These are phyloP conservation scores for Aureobasidium sp. DNA, from an alignment of 2,329 filamentous ascomycete species.

Conservation along the genomic window DNA sequence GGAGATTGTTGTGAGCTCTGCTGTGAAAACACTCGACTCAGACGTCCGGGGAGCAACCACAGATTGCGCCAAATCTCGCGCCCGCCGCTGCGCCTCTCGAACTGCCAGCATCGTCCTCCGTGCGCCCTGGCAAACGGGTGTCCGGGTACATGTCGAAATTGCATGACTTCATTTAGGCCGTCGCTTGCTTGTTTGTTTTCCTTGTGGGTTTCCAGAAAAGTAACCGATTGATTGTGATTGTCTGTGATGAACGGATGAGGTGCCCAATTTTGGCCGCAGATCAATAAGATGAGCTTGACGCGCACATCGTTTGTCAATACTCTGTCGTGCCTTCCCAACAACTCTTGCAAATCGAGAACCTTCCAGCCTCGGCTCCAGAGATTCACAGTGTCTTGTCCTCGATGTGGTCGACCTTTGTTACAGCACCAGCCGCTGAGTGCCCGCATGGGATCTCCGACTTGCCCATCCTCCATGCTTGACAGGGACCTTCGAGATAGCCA, in stretches of 20 bases:
- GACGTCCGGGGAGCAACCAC: constrained; percentile 7
- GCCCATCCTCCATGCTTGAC: background rate
- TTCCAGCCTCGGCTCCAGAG: background rate
- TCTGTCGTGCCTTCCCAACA: background rate
- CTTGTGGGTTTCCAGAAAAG: background rate
- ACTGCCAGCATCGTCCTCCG: background rate
- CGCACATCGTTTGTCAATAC: background rate
- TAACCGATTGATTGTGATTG: constrained; percentile 9
- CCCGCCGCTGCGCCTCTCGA: constrained; percentile 10
- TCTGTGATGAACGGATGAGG: background rate
- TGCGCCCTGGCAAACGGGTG: background rate
- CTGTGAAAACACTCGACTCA: constrained; percentile 9
- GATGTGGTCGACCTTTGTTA: background rate
- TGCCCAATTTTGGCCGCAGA: background rate
- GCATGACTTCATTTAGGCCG: constrained; percentile 8
- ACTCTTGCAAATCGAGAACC: no score
- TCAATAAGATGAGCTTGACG: constrained; percentile 7
- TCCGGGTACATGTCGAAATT: constrained; percentile 3
- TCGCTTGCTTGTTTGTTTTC: constrained; percentile 9
- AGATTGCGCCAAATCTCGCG: constrained; percentile 13
- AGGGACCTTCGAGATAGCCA: no score
- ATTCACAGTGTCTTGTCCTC: no score
- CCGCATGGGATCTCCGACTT: no score
- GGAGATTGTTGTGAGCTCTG: constrained; percentile 7
- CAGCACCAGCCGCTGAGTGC: no score